Base-by-base conservation (phyloP, 78 protist genomes). In the Thecamonas trahens region DNA sequence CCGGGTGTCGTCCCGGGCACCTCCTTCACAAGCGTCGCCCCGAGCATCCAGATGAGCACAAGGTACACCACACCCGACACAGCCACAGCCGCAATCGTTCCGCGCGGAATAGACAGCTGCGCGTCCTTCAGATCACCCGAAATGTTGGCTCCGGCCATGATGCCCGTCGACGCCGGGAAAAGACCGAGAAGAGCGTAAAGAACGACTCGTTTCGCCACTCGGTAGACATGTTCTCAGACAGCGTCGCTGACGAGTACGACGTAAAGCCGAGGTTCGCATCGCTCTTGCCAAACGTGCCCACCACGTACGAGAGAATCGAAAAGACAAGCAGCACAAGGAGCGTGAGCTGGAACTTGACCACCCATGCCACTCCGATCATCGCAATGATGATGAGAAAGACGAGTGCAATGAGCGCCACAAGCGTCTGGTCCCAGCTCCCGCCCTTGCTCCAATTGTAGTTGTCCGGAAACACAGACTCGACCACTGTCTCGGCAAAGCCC, bases 141-240 rank as follows among this genome's bases (percentile, higher is more conserved):
- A 31, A 86, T 85, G 50, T 80, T 78, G 7, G 82, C 89, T 7
- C 94, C 94, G 17, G 86, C 86, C 80, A 91, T 45, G 49, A 91
- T 79, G n/a, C 96, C 96, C 3, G 79, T 74, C 34, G 66, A 75
- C 13, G 90, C 86, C 1, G 95, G 95, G 61, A 87, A 91, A 87
- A 67, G 26, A 91, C 35, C 26, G 69, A 84, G 47, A 87, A 66
- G 38, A 69, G 78, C 7, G 61, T 14, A 29, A 67, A 52, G 67
- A 76, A 84, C n/a, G 42, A 17, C 5, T 1, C 40, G 31, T 38
- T 69, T 3, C 50, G 5, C 67, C 8, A 83, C 28, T 60, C 50
- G 13, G 86, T 71, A 20, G 20, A 18, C 62, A 18, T 32, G 37
- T 72, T 80, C 35, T 8, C n/a, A 11, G 8, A 53, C 20, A 76